A percentile compares a stretch with the other conserved stretches of the same genome.
phyloP scores from a whole-genome alignment of 768 basidiomycete genomes.

The Mycena venus region DNA sequence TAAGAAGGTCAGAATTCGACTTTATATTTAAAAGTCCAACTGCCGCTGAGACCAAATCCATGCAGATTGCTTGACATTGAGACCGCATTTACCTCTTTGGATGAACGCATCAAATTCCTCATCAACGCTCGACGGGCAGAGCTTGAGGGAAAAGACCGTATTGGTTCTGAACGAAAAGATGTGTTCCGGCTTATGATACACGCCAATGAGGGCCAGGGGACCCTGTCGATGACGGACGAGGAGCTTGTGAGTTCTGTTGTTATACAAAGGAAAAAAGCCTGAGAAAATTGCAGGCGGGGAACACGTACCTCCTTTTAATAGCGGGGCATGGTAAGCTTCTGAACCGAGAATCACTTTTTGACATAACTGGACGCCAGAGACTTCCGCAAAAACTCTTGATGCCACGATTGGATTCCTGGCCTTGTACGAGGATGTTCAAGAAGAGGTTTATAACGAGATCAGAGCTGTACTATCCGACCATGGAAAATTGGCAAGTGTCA shows the following conservation, averaged over 20 bases:
- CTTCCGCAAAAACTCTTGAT: constrained; percentile 48
- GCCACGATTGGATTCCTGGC: constrained; percentile 50
- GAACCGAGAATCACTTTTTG: too few species aligned
- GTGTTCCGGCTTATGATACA: constrained; percentile 9
- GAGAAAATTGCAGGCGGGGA: constrained; percentile 41
- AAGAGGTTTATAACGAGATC: constrained; percentile 46
- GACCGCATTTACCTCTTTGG: background rate
- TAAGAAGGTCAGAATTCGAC: constrained; percentile 24
- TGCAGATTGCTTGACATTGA: constrained; percentile 1
- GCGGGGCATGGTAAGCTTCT: constrained; percentile 43
- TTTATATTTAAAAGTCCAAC: background rate
- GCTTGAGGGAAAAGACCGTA: background rate
- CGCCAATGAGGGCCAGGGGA: constrained; percentile 15
- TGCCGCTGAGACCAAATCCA: background rate
- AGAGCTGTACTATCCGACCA: constrained; percentile 1
- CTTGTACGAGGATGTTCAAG: constrained; percentile 49
- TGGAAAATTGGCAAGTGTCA: background rate
- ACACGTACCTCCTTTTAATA: constrained; percentile 49
- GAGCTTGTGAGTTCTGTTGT: constrained; percentile 29
- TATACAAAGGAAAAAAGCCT: too few species aligned
- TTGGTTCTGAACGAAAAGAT: background rate
- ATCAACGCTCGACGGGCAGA: background rate
- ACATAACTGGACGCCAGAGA: constrained; percentile 40
- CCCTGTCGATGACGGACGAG: constrained; percentile 24
- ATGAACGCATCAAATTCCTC: background rate